These are phyloP conservation scores for Poa annua DNA, from an alignment of 176 grass and related monocot genomes.

Conservation along the genomic window DNA sequence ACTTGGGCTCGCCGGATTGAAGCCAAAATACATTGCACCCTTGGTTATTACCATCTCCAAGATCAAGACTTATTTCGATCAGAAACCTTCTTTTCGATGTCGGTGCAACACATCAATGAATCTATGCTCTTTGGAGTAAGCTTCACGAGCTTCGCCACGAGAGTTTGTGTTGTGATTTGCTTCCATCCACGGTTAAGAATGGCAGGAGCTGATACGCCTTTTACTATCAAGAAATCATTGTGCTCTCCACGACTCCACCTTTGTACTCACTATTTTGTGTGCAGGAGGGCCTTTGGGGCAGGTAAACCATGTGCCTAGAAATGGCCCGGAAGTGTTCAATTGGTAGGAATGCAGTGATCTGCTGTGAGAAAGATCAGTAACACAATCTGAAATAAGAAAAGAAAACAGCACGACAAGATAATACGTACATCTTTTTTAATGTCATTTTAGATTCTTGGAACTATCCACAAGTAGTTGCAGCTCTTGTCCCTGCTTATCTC, in stretches of 20 bases:
- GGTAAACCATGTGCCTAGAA: slow-evolving; percentile 36
- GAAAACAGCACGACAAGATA: not conserved
- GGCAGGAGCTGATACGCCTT: slow-evolving; percentile 1
- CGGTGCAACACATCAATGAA: no score
- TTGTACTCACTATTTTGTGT: not conserved
- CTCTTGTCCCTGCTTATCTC: not conserved
- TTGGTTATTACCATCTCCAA: no score
- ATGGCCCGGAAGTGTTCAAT: not conserved
- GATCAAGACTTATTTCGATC: no score
- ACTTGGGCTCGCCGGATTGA: no score
- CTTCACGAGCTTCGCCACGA: not conserved
- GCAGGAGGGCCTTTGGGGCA: slow-evolving; percentile 25
- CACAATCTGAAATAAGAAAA: not conserved
- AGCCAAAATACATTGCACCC: no score
- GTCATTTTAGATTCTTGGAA: not conserved
- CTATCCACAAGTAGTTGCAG: slow-evolving; percentile 17
- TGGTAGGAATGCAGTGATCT: not conserved
- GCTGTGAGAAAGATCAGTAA: not conserved
- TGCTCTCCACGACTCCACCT: slow-evolving; percentile 1
- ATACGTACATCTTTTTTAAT: not conserved
- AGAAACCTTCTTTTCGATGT: no score
- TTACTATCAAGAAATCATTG: slow-evolving; percentile 23
- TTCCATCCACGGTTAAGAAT: slow-evolving; percentile 23
- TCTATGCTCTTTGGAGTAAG: no score
- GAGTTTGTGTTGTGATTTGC: slow-evolving; percentile 10